These are phyloP conservation scores for Aspergillus ustus DNA, from an alignment of 2,329 filamentous ascomycete species.

Conservation along the genomic window DNA sequence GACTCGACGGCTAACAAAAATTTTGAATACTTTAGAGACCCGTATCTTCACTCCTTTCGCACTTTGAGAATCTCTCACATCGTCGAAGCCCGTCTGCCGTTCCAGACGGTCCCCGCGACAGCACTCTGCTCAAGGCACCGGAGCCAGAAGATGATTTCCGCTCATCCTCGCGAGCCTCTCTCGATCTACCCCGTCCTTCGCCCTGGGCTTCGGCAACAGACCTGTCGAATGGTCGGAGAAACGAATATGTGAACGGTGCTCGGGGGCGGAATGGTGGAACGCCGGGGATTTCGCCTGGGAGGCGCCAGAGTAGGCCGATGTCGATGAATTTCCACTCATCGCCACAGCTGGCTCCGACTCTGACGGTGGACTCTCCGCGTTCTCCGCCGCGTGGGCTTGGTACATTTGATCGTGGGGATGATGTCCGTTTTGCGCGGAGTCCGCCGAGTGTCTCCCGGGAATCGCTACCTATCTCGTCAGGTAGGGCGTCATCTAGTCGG, in stretches of 20 bases:
- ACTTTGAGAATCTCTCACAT: conserved; percentile 54
- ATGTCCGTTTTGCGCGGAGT: conserved; percentile 56
- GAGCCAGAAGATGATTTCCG: conserved; percentile 37
- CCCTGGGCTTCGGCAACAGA: conserved; percentile 39
- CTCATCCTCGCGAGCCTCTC: conserved; percentile 42
- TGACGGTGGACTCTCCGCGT: conserved; percentile 50
- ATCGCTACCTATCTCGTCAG: conserved; percentile 30
- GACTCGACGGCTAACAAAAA: conserved; percentile 1
- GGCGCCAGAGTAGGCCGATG: conserved; percentile 59
- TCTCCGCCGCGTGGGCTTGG: conserved; percentile 44
- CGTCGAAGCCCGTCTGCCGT: conserved; percentile 36
- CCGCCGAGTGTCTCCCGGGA: conserved; percentile 31
- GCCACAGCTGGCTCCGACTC: conserved; percentile 46
- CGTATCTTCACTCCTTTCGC: conserved; percentile 54
- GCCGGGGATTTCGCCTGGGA: conserved; percentile 64
- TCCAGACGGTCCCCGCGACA: conserved; percentile 34
- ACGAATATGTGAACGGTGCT: conserved; percentile 30
- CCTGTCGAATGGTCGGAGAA: conserved; percentile 26
- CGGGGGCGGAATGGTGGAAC: conserved; percentile 36
- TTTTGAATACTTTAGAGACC: conserved; percentile 41
- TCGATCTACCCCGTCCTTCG: conserved; percentile 49
- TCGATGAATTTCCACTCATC: conserved; percentile 50
- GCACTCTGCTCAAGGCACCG: conserved; percentile 36
- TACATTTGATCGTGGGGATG: conserved; percentile 62
- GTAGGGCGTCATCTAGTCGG: conserved; percentile 25